Conservation (phyloP, 2,329 filamentous ascomycete species). For the Cercospora sp. region DNA sequence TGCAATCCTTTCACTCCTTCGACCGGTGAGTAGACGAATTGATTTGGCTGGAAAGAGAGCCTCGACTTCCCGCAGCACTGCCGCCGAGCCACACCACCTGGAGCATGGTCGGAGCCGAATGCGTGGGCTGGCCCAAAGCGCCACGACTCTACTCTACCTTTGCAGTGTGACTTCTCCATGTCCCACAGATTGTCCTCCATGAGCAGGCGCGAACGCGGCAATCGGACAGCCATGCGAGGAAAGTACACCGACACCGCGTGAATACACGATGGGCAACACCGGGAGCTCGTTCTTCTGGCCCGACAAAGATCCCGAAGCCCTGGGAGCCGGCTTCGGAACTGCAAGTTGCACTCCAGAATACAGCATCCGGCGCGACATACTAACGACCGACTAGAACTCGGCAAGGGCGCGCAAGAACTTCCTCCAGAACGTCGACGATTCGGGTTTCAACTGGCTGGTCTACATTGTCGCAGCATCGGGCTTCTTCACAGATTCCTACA, state of each 20-base stretch:
- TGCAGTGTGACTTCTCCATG: not conserved
- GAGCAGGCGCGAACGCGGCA: not conserved
- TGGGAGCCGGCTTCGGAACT: conserved; percentile 14
- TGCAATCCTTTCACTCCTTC: too few species aligned
- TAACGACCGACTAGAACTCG: not conserved
- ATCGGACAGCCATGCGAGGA: not conserved
- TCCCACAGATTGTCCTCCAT: not conserved
- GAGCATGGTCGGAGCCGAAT: not conserved
- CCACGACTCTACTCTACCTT: not conserved
- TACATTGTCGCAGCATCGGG: conserved; percentile 45
- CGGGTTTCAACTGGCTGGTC: conserved; percentile 33
- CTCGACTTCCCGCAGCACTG: too few species aligned
- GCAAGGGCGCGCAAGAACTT: conserved; percentile 11
- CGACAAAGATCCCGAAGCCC: conserved; percentile 17
- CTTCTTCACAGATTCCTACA: conserved; percentile 46
- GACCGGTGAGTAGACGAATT: too few species aligned
- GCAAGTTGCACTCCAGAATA: not conserved
- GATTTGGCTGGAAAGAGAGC: not conserved
- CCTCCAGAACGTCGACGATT: conserved; percentile 20
- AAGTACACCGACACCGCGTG: not conserved
- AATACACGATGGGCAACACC: not conserved
- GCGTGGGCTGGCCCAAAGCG: not conserved
- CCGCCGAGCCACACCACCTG: not conserved
- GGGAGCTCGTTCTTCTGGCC: conserved; percentile 20
- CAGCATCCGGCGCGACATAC: not conserved